Conservation (phyloP, 495 filamentous ascomycete species). For the Xylaria scruposa region DNA sequence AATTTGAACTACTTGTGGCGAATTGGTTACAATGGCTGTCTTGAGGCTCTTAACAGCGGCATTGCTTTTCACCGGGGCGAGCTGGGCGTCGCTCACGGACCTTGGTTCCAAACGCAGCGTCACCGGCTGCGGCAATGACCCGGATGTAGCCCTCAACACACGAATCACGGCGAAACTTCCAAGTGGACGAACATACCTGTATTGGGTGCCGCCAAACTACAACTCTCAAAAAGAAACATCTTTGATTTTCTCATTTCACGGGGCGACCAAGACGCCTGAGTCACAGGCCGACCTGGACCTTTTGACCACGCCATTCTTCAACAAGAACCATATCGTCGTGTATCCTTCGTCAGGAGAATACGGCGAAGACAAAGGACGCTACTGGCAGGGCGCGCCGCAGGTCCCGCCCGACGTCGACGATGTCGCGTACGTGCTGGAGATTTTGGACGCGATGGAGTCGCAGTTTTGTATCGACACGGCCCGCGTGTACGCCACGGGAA, state of each 20-base stretch:
- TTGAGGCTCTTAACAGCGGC: neutral
- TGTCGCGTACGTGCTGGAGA: conserved; percentile 46
- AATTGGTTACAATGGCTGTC: neutral
- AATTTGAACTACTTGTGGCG: neutral
- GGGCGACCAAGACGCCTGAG: conserved; percentile 42
- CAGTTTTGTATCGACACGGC: conserved; percentile 58
- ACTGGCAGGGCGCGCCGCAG: conserved; percentile 42
- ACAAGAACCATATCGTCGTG: conserved; percentile 54
- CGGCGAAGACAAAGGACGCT: neutral
- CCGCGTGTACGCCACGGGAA: conserved; percentile 63
- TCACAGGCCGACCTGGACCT: conserved; percentile 49
- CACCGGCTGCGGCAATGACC: neutral
- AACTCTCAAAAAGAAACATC: conserved; percentile 44
- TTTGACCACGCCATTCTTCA: conserved; percentile 53
- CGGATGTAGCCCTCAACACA: conserved; percentile 10
- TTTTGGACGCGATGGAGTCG: conserved; percentile 51
- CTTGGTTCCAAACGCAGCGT: neutral
- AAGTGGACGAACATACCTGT: conserved; percentile 42
- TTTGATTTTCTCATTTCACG: conserved; percentile 57
- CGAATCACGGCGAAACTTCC: neutral
- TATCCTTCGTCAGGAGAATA: conserved; percentile 37
- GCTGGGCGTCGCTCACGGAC: neutral
- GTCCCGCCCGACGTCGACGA: conserved; percentile 35
- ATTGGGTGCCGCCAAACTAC: conserved; percentile 49
- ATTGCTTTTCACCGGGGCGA: neutral